Evolutionary conservation across 129 eudicot species (phyloP), one percentile per base, ranked within the genome.

Genomic region (Lactuca sativa): DNA sequence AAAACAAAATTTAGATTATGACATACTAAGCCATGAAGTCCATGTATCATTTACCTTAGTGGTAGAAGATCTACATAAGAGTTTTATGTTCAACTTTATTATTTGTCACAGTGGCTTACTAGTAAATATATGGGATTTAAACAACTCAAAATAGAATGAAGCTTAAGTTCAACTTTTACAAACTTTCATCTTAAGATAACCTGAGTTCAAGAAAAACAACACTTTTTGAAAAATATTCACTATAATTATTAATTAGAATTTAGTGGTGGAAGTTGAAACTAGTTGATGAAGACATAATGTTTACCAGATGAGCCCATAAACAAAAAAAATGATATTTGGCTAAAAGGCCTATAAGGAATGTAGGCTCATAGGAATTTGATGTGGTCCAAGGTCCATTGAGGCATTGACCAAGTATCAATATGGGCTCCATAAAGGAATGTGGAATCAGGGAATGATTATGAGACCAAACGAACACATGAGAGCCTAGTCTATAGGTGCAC

Each of bases 281-380:
- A 12, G n/a, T 47, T 47, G 52, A 47, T 47, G n/a, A 47, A 47
- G 5, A 47, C 12, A 9, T 1, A 44, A 44, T 9, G 51, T 1
- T 6, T 11, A 47, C n/a, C 2, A 43, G 52, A 10, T 47, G n/a
- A 47, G 52, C 52, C 52, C 52, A 47, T 47, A 9, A 43, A 43
- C 49, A 12, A 43, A 25, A 21, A 37, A 63, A 5, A 37, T 62
- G 7, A 38, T 3, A 3, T 5, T 4, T 10, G 30, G 30, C 7
- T 61, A 61, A 36, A 59, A 36, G n/a, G 25, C 18, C 66, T 61
- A n/a, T 7, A 61, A 7, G n/a, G 49, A 62, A 62, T 5, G 41
- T 48, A 48, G 70, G 70, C 41, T 51, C 43, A 66, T 66, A 30
- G 43, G 14, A 6, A 14, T 9, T 13, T 12, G 15, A 18, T 13